A percentile compares a stretch with the other conserved stretches of the same genome.
These are phyloP conservation scores for Exophiala alcalophila DNA, from an alignment of 2,329 filamentous ascomycete species.

Conservation along the genomic window DNA sequence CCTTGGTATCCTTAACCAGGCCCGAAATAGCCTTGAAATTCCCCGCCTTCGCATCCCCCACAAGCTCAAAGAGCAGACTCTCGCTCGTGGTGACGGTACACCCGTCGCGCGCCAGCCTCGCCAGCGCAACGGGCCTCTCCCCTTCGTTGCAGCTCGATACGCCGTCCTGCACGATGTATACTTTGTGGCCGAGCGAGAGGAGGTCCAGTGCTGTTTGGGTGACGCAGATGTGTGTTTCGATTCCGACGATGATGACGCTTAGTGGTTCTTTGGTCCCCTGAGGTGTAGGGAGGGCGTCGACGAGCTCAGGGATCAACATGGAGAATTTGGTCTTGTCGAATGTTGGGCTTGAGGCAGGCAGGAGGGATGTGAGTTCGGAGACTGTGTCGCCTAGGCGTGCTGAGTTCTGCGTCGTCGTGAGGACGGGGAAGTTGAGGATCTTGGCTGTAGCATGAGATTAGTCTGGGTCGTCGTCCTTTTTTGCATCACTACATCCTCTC, in stretches of 20 bases:
- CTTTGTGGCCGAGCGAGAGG: constrained; percentile 68
- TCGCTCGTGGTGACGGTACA: constrained; percentile 81
- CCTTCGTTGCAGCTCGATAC: constrained; percentile 83
- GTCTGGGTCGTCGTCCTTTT: constrained; percentile 7
- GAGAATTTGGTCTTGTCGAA: constrained; percentile 87
- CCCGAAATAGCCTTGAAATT: constrained; percentile 70
- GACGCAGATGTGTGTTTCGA: constrained; percentile 92
- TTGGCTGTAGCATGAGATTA: constrained; percentile 38
- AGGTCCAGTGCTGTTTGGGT: constrained; percentile 88
- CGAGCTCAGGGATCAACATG: constrained; percentile 69
- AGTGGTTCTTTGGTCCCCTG: constrained; percentile 37
- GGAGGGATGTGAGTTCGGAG: constrained; percentile 61
- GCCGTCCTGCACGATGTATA: constrained; percentile 85
- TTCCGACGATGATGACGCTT: constrained; percentile 77
- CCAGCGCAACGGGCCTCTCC: constrained; percentile 77
- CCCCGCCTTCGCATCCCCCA: constrained; percentile 73
- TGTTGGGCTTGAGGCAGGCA: constrained; percentile 51
- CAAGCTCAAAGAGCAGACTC: constrained; percentile 82
- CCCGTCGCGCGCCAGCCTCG: constrained; percentile 70
- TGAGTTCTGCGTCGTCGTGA: constrained; percentile 81
- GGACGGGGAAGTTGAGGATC: constrained; percentile 71
- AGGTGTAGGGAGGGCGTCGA: constrained; percentile 20
- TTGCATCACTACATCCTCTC: no score
- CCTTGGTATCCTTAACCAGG: constrained; percentile 73
- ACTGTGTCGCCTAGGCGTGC: constrained; percentile 77